Evolutionary conservation across 2,329 filamentous ascomycete genomes (phyloP), one percentile per base, ranked within the genome.

Genomic region (Shiraia bambusicola): DNA sequence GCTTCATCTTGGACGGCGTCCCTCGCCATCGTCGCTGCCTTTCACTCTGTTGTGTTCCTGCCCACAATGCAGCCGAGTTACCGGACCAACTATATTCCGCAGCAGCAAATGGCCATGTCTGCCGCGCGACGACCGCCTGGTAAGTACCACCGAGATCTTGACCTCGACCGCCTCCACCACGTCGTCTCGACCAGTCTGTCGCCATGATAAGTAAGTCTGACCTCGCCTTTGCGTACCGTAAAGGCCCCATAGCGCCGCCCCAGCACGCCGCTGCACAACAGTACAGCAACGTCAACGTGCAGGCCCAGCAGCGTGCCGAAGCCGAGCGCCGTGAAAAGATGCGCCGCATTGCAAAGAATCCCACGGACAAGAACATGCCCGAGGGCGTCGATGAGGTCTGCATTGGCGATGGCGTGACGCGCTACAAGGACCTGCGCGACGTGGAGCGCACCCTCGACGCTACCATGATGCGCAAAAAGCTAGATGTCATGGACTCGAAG

Each of bases 361-460:
- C 93, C 1, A 96, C 90, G 44, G 93, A 98, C 71, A 95, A 89
- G 77, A 93, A 89, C 59, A 83, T 98, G 17, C 91, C 93, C 28
- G 91, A 97, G 52, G 90, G 88, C 41, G 79, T 95, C 31, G 91
- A 71, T 57, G 84, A 89, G 34, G 81, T 86, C 50, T 81, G 89
- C 47, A 82, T 95, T 51, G 89, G 87, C 49, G 87, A 95, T 66
- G 85, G 86, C 28, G 89, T 86, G 31, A 77, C 84, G 63, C 80
- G 88, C 56, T 98, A 98, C 73, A 84, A 83, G 62, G 83, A 86
- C 43, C 72, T 98, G 64, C 83, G 89, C 63, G 90, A 95, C 54
- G 76, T 94, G 44, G 93, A 98, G 77, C 84, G 88, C 62, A 81
- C 84, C 39, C 76, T 98, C 41, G 93, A 98, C 73, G 88, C 92